These are phyloP conservation scores for Taphrina sp. DNA, from an alignment of 1,139 yeast species.

Conservation along the genomic window DNA sequence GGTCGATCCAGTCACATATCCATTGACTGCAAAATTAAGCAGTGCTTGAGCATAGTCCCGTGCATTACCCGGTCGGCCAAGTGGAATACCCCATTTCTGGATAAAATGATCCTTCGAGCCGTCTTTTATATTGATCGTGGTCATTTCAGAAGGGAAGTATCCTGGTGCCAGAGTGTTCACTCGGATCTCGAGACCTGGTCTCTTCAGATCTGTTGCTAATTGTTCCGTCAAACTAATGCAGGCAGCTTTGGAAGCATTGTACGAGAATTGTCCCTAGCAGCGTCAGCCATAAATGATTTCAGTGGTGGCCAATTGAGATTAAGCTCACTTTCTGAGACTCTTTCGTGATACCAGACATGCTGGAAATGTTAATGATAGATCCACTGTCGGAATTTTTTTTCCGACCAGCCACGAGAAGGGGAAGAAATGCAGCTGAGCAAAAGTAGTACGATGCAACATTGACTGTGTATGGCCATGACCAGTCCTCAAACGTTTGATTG, in stretches of 20 bases:
- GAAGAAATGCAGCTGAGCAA: no score
- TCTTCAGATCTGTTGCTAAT: background rate
- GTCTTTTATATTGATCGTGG: background rate
- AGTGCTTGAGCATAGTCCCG: conserved; percentile 2
- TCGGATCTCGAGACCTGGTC: no score
- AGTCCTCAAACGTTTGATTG: no score
- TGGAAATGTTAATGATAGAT: no score
- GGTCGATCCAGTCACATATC: background rate
- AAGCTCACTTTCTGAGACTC: no score
- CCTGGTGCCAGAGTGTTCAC: no score
- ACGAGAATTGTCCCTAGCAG: background rate
- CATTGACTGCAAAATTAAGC: background rate
- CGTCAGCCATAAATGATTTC: background rate
- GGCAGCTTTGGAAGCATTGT: background rate
- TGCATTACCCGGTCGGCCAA: background rate
- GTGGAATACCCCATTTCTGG: background rate
- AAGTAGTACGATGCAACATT: no score
- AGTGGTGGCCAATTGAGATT: no score
- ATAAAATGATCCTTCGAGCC: background rate
- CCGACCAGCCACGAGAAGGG: no score
- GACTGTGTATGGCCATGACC: no score
- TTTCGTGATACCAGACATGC: no score
- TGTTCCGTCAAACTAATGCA: background rate
- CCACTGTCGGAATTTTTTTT: no score
- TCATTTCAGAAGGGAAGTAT: background rate